Evolutionary conservation across 306 rosid genomes (phyloP), one percentile per base, ranked within the genome.

Genomic region (Glycyrrhiza uralensis): DNA sequence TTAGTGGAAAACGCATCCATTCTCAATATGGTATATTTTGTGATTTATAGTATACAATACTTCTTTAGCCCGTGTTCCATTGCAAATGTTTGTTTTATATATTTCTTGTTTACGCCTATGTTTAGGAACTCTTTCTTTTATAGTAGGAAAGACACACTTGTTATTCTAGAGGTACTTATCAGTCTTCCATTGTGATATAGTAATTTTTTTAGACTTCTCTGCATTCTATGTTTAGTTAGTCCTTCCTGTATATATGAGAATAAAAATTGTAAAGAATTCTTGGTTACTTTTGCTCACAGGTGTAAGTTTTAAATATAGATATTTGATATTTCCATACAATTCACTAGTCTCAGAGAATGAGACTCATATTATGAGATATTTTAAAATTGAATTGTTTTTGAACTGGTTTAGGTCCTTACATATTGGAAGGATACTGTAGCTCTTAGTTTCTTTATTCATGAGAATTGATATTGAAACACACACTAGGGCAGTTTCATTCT

Each of bases 21-120:
- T 24, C 77, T 46, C 79, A 81, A 82, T 82, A 46, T 39, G 84
- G 81, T 83, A 79, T 32, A 22, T 38, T 52, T 69, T 74, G 36
- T 10, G 47, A 36, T 58, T 71, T 76, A 22, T n/a, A n/a, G n/a
- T n/a, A n/a, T 26, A 17, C 67, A 9, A 32, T 66, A 62, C 30
- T 23, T 28, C 63, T 55, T 18, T 66, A 62, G 30, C 30, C 9
- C 46, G 47, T 82, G 18, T 36, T 20, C 24, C 46, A 26, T 49
- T 11, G 14, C 42, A 19, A 67, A 59, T 72, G 28, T 13, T 42
- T 61, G 66, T 32, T 62, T 13, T 32, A n/a, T 32, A 9, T 15
- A 19, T 28, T 29, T 62, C 26, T 47, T 39, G 22, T 18, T 41
- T 15, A 24, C 59, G 57, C 42, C 9, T 22, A 32, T 41, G 74